Base-by-base conservation (phyloP, 2,329 filamentous ascomycete species). In the Microascus cirrosus region DNA sequence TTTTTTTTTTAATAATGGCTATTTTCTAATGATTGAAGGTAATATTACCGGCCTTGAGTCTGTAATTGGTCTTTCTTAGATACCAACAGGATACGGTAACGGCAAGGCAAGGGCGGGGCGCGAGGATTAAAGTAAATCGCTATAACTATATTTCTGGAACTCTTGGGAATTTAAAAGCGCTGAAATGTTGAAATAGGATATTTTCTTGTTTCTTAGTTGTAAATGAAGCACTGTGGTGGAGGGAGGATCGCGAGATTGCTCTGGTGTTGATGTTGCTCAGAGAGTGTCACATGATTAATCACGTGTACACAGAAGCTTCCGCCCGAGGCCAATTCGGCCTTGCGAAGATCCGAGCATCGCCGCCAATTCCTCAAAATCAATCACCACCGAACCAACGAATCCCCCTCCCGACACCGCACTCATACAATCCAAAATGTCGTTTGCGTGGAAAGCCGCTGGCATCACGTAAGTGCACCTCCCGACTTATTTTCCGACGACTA, bases 381-480 rank as follows among this genome's bases (percentile, higher is more conserved):
- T 56, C 55, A 52, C 56, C 56, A 36, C 45, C 56, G 28, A 53
- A 58, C 35, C 35, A 54, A 35, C 50, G 25, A 34, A 20, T 3
- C 32, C 28, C 42, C 53, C 34, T 22, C 28, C 55, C 48, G 35
- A 57, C 48, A 57, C 24, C 22, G 45, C 34, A 45, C 34, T 52
- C 39, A 15, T 6, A 22, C 24, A 15, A 25, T 55, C 32, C 83
- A 90, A 83, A 79, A 99, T 97, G 94, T 82, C 88, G 78, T 93
- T 92, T 81, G 90, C 92, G 73, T 99, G 93, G 94, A 97, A 96
- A 89, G 85, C 92, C 72, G 90, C 94, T 74, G 94, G 94, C 77
- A 82, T 97, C 73, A 95, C 86, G 92, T 96, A 88, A 75, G 90
- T 82, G 61, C 18, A n/a, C 5, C 45, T 10, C 22, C n/a, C 45